Evolutionary conservation across 208 protist genomes (phyloP).

Genomic region (Naegleria gruberi): DNA sequence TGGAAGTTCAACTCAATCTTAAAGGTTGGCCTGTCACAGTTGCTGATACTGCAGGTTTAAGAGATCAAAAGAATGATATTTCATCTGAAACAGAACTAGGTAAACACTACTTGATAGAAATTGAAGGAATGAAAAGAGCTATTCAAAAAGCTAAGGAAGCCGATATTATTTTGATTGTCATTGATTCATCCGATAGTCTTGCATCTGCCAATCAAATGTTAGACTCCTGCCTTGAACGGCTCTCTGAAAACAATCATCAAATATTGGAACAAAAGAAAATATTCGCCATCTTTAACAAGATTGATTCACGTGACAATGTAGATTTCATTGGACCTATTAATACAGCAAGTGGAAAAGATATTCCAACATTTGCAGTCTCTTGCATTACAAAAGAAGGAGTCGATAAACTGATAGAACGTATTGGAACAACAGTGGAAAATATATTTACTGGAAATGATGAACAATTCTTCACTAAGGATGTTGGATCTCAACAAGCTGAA

Average conservation of each 20-base stretch:
- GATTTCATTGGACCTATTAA: not conserved
- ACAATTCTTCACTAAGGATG: not conserved
- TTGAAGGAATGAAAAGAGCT: not conserved
- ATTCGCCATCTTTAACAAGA: not conserved
- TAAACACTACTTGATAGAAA: not conserved
- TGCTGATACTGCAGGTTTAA: constrained; percentile 55
- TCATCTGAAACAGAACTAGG: not conserved
- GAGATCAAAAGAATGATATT: constrained; percentile 35
- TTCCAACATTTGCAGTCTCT: not conserved
- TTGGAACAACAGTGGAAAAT: not conserved
- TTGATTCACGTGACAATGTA: not conserved
- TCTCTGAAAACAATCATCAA: not conserved
- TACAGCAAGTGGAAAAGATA: not conserved
- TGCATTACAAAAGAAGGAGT: not conserved
- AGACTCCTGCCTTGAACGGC: not conserved
- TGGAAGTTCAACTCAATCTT: constrained; percentile 52
- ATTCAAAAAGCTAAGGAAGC: not conserved
- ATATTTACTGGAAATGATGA: not conserved
- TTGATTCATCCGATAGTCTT: not conserved
- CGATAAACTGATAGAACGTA: not conserved
- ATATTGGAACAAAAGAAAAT: not conserved
- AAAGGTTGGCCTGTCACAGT: constrained; percentile 48
- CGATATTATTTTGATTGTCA: not conserved
- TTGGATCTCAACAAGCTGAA: not conserved
- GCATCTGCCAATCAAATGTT: not conserved